These are phyloP conservation scores for Tanacetum coccineum DNA, from an alignment of 129 eudicot species.

Conservation along the genomic window DNA sequence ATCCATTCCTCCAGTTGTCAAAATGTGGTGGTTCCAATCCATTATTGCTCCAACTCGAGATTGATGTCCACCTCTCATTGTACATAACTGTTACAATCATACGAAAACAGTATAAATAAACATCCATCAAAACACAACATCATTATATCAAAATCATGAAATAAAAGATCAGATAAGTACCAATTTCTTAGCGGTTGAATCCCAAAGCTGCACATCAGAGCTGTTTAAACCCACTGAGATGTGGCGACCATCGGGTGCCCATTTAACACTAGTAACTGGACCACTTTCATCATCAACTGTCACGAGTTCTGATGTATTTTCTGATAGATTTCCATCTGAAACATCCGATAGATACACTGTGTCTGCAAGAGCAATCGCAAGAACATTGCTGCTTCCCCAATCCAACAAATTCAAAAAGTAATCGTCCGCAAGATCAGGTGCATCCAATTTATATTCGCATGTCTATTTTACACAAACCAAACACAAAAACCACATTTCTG, in stretches of 20 bases:
- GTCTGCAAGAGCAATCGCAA: conserved; percentile 73
- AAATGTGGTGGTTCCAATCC: conserved; percentile 79
- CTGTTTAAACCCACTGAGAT: conserved; percentile 71
- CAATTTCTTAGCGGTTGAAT: conserved; percentile 55
- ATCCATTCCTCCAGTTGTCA: conserved; percentile 89
- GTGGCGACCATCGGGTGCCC: conserved; percentile 87
- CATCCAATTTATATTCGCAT: conserved; percentile 79
- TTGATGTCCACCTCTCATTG: conserved; percentile 63
- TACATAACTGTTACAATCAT: conserved; percentile 47
- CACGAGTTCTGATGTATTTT: conserved; percentile 76
- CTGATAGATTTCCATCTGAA: conserved; percentile 43
- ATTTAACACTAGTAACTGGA: conserved; percentile 80
- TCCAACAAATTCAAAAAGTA: conserved; percentile 78
- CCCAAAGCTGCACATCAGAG: conserved; percentile 94
- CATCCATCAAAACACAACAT: too few species aligned
- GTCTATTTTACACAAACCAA: conserved; percentile 39
- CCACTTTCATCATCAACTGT: conserved; percentile 73
- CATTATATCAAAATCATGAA: background rate
- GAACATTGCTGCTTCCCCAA: conserved; percentile 87
- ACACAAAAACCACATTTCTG: conserved; percentile 1
- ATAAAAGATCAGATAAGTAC: conserved; percentile 24
- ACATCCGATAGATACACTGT: conserved; percentile 87
- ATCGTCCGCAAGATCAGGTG: conserved; percentile 77
- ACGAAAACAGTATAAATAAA: background rate
- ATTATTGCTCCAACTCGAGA: conserved; percentile 68